phyloP scores from a whole-genome alignment of 1,139 yeast species.

The Candida sp. region DNA sequence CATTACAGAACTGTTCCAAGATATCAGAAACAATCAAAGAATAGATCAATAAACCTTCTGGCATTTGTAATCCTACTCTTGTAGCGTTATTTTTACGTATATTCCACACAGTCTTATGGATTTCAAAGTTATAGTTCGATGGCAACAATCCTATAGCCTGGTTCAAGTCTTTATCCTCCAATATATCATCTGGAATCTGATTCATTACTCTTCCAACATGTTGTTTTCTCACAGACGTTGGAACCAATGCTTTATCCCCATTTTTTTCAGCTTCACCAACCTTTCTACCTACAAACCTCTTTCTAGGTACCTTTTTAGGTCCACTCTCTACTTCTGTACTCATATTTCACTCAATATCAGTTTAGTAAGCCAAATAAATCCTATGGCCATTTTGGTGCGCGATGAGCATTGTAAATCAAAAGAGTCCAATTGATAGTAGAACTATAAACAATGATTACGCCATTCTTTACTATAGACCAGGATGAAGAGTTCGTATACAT shows the following conservation, averaged over 20 bases:
- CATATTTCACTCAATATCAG: too few relatives aligned
- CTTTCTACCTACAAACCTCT: slow-evolving; percentile 35
- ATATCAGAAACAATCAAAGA: slow-evolving; percentile 87
- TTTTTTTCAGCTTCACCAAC: slow-evolving; percentile 8
- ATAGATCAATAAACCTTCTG: slow-evolving; percentile 90
- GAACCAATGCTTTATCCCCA: slow-evolving; percentile 16
- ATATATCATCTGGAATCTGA: slow-evolving; percentile 88
- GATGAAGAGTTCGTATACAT: slow-evolving; percentile 69
- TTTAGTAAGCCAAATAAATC: too few relatives aligned
- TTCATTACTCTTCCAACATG: slow-evolving; percentile 62
- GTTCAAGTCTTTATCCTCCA: slow-evolving; percentile 74
- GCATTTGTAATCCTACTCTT: slow-evolving; percentile 91
- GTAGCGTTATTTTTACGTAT: slow-evolving; percentile 70
- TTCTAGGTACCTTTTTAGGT: slow-evolving; percentile 12
- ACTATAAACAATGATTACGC: slow-evolving; percentile 69
- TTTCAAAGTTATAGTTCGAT: slow-evolving; percentile 89
- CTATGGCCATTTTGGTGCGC: too few relatives aligned
- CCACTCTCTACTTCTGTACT: not conserved
- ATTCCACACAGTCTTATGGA: slow-evolving; percentile 95
- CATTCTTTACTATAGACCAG: slow-evolving; percentile 72
- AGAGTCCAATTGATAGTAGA: not conserved
- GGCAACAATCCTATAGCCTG: slow-evolving; percentile 82
- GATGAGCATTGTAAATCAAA: not conserved
- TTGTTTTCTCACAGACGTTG: slow-evolving; percentile 19
- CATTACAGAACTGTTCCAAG: slow-evolving; percentile 83